A percentile compares a stretch with the other conserved stretches of the same genome.
Conservation (phyloP, 371 early-diverging fungal genomes). For the Massospora cicadina region DNA sequence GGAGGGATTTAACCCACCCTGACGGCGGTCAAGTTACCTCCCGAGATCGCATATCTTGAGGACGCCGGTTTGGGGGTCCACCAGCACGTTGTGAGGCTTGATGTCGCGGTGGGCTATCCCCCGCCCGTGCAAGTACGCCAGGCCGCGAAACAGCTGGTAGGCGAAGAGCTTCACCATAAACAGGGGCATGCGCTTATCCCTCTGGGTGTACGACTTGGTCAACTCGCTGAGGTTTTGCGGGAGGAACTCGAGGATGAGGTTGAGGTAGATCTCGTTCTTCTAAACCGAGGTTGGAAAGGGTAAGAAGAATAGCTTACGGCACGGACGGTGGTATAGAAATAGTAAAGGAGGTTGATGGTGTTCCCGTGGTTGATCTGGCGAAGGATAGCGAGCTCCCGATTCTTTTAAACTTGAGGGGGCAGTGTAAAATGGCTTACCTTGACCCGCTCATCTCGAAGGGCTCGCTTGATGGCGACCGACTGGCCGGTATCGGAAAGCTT, state of each 20-base stretch:
- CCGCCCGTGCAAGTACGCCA: slow-evolving; percentile 26
- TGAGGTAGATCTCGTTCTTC: slow-evolving; percentile 84
- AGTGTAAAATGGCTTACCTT: not conserved
- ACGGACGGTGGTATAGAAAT: not conserved
- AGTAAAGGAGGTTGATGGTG: not conserved
- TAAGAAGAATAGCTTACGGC: not conserved
- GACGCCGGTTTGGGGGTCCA: slow-evolving; percentile 64
- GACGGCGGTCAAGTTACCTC: slow-evolving; percentile 25
- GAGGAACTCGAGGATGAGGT: slow-evolving; percentile 79
- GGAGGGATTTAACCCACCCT: not conserved
- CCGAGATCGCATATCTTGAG: slow-evolving; percentile 98
- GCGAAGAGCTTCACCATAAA: slow-evolving; percentile 31
- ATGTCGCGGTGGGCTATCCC: slow-evolving; percentile 51
- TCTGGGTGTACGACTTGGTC: slow-evolving; percentile 66
- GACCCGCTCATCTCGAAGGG: not conserved
- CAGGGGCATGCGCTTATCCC: slow-evolving; percentile 81
- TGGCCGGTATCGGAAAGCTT: not conserved
- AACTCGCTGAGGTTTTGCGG: slow-evolving; percentile 90
- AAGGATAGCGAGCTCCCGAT: not conserved
- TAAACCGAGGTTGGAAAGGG: slow-evolving; percentile 11
- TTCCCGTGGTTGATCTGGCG: not conserved
- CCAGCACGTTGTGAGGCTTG: slow-evolving; percentile 64
- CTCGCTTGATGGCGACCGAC: not conserved
- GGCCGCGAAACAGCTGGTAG: slow-evolving; percentile 33
- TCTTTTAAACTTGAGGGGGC: not conserved